Evolutionary conservation across 768 basidiomycete genomes (phyloP).

Genomic region (Mycena capillaripes): DNA sequence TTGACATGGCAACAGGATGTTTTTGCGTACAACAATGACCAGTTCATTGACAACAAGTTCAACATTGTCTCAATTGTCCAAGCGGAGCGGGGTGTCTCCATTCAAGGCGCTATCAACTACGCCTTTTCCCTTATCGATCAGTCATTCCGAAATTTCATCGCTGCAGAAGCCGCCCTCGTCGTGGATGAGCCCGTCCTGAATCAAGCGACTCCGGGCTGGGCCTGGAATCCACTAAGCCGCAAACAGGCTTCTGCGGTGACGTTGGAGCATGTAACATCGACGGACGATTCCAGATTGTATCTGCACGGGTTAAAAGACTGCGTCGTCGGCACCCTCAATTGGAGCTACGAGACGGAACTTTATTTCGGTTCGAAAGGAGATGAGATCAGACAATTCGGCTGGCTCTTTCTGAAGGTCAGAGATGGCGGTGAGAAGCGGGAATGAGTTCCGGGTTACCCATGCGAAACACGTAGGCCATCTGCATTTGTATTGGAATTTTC

Average conservation of each 20-base stretch:
- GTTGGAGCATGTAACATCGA: not conserved
- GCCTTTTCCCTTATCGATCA: constrained; percentile 56
- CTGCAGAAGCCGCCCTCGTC: constrained; percentile 42
- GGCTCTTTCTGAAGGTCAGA: too few relatives aligned
- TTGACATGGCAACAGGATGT: constrained; percentile 64
- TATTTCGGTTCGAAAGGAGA: too few relatives aligned
- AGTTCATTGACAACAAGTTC: constrained; percentile 49
- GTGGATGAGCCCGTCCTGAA: not conserved
- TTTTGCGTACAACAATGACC: constrained; percentile 65
- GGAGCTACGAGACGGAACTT: too few relatives aligned
- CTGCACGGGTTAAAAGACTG: too few relatives aligned
- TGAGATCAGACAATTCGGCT: too few relatives aligned
- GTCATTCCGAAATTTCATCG: constrained; percentile 52
- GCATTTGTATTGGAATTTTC: too few relatives aligned
- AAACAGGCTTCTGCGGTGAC: not conserved
- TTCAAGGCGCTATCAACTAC: constrained; percentile 65
- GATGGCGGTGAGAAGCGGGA: too few relatives aligned
- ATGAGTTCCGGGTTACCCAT: too few relatives aligned
- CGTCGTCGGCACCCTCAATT: too few relatives aligned
- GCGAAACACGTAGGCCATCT: too few relatives aligned
- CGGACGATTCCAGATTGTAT: too few relatives aligned
- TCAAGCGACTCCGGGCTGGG: constrained; percentile 11
- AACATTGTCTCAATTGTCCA: constrained; percentile 70
- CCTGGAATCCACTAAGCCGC: constrained; percentile 34
- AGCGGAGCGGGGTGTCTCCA: constrained; percentile 54